A percentile compares a stretch with the other conserved stretches of the same genome.
Evolutionary conservation across 371 early-diverging fungal species (phyloP).

Genomic region (Blyttiomyces sp.): DNA sequence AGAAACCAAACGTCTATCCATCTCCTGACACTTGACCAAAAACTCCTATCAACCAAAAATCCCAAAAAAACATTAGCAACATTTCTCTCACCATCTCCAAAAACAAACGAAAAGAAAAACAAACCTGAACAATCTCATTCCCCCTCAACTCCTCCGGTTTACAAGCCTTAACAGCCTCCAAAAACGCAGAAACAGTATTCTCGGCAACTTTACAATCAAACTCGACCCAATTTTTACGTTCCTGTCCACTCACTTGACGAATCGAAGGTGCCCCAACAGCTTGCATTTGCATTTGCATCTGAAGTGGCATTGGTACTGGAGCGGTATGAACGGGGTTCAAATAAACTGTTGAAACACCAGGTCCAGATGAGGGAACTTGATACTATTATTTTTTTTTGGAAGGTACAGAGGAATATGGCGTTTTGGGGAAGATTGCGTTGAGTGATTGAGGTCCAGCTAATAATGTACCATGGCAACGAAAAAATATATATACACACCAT

Average conservation of each 20-base stretch:
- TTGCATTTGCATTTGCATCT: too few species aligned
- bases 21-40: constrained; percentile 5
- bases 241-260: not conserved
- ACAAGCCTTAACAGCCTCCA: constrained; percentile 10
- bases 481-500: too few species aligned
- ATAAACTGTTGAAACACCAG: not conserved
- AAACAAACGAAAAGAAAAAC: not conserved
- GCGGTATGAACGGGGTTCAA: not conserved
- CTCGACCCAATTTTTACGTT: constrained; percentile 6
- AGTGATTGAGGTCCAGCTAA: too few species aligned
- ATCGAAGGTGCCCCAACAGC: too few species aligned
- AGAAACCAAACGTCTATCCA: constrained; percentile 2
- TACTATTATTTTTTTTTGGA: not conserved
- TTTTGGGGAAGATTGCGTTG: not conserved
- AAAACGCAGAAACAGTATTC: not conserved
- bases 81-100: not conserved
- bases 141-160: constrained; percentile 2
- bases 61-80: not conserved
- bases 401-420: not conserved
- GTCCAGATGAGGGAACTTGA: not conserved
- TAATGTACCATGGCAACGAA: too few species aligned
- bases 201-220: constrained; percentile 14
- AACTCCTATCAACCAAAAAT: constrained; percentile 5
- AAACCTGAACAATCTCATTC: constrained; percentile 7
- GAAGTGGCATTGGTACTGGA: not conserved